These are phyloP conservation scores for Aspergillus indologenus DNA, from an alignment of 495 filamentous ascomycete species.

Conservation along the genomic window DNA sequence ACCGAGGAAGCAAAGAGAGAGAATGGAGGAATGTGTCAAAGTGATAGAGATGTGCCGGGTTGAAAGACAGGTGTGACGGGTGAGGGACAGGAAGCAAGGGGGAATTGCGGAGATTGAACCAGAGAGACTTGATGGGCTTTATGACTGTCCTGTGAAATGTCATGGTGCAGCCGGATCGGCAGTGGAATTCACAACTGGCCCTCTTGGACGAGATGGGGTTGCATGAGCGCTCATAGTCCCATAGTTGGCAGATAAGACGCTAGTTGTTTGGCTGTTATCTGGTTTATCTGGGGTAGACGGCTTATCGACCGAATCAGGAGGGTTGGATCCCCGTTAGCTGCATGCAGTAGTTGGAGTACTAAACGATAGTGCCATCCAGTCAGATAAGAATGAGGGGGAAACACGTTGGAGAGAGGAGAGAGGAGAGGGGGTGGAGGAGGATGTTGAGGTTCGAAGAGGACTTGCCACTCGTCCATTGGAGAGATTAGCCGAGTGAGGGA, in stretches of 20 bases:
- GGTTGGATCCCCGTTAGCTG: neutral
- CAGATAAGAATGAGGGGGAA: neutral
- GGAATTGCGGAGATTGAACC: neutral
- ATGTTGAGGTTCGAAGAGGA: neutral
- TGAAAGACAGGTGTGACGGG: neutral
- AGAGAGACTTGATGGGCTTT: neutral
- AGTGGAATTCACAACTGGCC: neutral
- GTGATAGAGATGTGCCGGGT: neutral
- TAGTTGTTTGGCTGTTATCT: neutral
- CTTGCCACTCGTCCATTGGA: constrained; percentile 12
- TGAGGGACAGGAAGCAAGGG: neutral
- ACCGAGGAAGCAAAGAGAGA: neutral
- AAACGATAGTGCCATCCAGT: neutral
- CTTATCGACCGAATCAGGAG: neutral
- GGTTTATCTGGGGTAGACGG: neutral
- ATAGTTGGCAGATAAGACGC: neutral
- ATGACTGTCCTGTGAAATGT: neutral
- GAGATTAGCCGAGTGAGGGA: constrained; percentile 8
- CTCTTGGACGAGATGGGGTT: neutral
- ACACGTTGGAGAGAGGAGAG: neutral
- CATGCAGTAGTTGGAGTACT: neutral
- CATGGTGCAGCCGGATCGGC: neutral
- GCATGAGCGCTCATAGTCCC: neutral
- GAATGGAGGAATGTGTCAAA: neutral
- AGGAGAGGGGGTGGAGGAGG: neutral